A percentile compares a stretch with the other conserved stretches of the same genome.
These are phyloP conservation scores for Bacterosira constricta DNA, from an alignment of 108 stramenopile genomes.

Conservation along the genomic window DNA sequence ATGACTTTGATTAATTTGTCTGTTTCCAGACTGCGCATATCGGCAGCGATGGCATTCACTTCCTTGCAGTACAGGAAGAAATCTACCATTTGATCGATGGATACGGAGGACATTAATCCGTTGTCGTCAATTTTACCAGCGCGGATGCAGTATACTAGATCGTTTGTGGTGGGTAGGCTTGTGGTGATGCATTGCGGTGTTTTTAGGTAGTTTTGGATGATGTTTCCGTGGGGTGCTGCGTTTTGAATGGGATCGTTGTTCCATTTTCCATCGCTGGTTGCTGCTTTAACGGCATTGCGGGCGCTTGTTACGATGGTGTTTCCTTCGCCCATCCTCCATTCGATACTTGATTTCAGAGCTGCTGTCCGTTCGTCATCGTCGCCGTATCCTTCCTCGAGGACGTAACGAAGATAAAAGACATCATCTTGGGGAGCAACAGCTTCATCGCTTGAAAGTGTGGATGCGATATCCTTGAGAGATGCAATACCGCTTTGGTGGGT, in stretches of 20 bases:
- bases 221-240: constrained; percentile 56
- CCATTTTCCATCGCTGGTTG: constrained; percentile 56
- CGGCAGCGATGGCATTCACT: constrained; percentile 70
- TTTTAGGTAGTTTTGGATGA: constrained; percentile 59
- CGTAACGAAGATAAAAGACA: constrained; percentile 79
- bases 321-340: constrained; percentile 64
- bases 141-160: constrained; percentile 83
- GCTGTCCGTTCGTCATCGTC: constrained; percentile 31
- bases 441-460: constrained; percentile 9
- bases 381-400: constrained; percentile 41
- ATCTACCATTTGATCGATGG: constrained; percentile 63
- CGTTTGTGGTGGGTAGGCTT: constrained; percentile 40
- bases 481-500: constrained; percentile 23
- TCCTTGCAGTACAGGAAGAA: constrained; percentile 87
- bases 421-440: constrained; percentile 30
- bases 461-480: constrained; percentile 35
- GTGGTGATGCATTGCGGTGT: constrained; percentile 58
- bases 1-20: constrained; percentile 59
- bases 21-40: constrained; percentile 56
- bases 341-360: constrained; percentile 45
- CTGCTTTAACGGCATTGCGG: constrained; percentile 47
- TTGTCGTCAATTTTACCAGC: constrained; percentile 82
- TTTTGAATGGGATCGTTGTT: constrained; percentile 69
- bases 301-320: constrained; percentile 62
- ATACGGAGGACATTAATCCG: constrained; percentile 62